Conservation (phyloP, 345 rosid species). For the Pugionium dolabratum region DNA sequence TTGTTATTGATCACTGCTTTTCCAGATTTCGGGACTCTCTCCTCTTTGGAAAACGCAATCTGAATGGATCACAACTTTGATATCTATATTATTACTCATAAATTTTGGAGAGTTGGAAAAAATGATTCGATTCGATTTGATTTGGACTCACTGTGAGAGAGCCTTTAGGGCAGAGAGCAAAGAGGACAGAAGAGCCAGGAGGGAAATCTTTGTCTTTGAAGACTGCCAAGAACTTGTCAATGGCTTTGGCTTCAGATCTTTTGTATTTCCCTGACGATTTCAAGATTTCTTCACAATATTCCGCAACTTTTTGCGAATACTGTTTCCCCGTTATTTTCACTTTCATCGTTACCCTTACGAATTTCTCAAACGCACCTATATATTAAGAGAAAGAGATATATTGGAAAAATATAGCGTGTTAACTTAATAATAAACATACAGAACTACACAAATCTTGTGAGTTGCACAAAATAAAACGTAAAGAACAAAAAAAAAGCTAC, state of each 20-base stretch:
- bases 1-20: constrained; percentile 55
- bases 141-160: constrained; percentile 47
- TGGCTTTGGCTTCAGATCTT: constrained; percentile 62
- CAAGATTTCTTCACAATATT: constrained; percentile 63
- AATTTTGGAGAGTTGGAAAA: background rate
- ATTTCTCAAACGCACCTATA: constrained; percentile 50
- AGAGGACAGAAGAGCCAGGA: constrained; percentile 65
- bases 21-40: constrained; percentile 45
- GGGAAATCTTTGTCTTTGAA: constrained; percentile 63
- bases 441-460: background rate
- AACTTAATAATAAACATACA: background rate
- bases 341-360: constrained; percentile 55
- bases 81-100: too few relatives aligned
- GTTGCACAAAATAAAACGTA: too few relatives aligned
- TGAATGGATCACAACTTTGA: constrained; percentile 2
- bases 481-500: too few relatives aligned
- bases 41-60: constrained; percentile 63
- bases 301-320: constrained; percentile 63
- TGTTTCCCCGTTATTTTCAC: constrained; percentile 53
- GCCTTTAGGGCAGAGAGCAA: constrained; percentile 50
- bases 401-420: background rate
- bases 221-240: constrained; percentile 47
- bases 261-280: constrained; percentile 62
- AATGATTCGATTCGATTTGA: too few relatives aligned
- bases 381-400: too few relatives aligned